Base-by-base conservation (phyloP, 225 moss, liverwort and hornwort species). In the Sphagnum tenellum region DNA sequence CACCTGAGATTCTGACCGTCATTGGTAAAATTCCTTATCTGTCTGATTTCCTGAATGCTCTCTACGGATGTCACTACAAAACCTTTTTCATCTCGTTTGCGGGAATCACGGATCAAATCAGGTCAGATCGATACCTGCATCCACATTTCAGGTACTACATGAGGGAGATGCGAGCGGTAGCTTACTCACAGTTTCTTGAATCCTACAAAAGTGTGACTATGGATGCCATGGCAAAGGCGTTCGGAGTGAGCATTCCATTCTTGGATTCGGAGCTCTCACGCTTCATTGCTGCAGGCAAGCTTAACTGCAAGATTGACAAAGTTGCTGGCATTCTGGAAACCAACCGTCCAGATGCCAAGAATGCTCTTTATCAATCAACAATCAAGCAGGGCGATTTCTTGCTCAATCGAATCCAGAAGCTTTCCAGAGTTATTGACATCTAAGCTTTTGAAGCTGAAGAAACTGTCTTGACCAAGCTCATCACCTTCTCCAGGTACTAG, bases 341-440 rank as follows among this genome's bases (percentile, higher is more conserved):
- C 2, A 98, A 98, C 71, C 77, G 98, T 72, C 81, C 92, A 46
- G 98, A 98, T 67, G 98, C 98, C 47, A 98, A 98, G 84, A 98
- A 98, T 70, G 93, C 98, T 47, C 73, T 98, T 46, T 98, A 98
- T 63, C 98, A 98, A 69, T 70, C 98, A 55, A 98, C 98, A 5
- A 98, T 98, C 57, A 98, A 98, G 82, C 98, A 98, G 81, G 98
- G 98, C 69, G 98, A 98, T 68, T 90, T 98, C 72, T 74, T 98
- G 66, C 87, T 98, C 8, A 98, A 98, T 70, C 93, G 98, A 77
- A 98, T 98, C 61, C 98, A 98, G 76, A 98, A 93, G 78, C 74
- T 98, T 59, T 98, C 98, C 12, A 89, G 92, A 86, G 98, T 98
- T 49, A 92, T 98, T 72, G 98, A 98, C 72, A 78, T 98, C 67